A percentile compares a stretch with the other conserved stretches of the same genome.
Evolutionary conservation across 1,284 basidiomycete genomes (phyloP).

Genomic region (Cutaneotrichosporon sp.): DNA sequence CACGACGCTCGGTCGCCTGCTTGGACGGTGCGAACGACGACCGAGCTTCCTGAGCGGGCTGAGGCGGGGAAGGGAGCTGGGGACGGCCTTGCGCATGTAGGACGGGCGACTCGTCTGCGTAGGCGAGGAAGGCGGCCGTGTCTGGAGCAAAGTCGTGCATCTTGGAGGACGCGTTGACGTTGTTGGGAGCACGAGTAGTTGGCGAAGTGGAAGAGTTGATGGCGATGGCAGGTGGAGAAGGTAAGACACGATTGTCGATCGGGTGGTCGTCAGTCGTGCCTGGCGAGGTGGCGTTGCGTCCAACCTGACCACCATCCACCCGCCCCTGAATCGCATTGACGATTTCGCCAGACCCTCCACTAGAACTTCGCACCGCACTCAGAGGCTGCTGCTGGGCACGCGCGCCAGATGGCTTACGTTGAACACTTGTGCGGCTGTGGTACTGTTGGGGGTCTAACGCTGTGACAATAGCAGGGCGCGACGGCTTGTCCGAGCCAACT

Average conservation of each 20-base stretch:
- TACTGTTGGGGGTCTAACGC: constrained; percentile 6
- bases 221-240: neutral
- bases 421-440: neutral
- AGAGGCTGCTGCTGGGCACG: constrained; percentile 9
- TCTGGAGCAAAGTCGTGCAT: constrained; percentile 35
- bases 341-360: neutral
- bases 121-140: constrained; percentile 43
- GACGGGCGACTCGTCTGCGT: constrained; percentile 38
- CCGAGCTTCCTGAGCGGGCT: constrained; percentile 39
- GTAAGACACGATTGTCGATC: neutral
- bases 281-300: constrained; percentile 2
- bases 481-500: neutral
- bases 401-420: constrained; percentile 12
- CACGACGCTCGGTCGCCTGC: constrained; percentile 75
- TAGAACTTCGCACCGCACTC: neutral
- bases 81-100: constrained; percentile 11
- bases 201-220: neutral
- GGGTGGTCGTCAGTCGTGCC: constrained; percentile 2
- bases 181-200: neutral
- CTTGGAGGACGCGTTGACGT: neutral
- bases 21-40: constrained; percentile 82
- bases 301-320: neutral
- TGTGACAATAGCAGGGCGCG: constrained; percentile 4
- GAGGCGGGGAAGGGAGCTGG: constrained; percentile 8
- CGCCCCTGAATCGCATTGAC: constrained; percentile 1